phyloP scores from a whole-genome alignment of 305 asterid genomes.

The Stenogyne calaminthoides region DNA sequence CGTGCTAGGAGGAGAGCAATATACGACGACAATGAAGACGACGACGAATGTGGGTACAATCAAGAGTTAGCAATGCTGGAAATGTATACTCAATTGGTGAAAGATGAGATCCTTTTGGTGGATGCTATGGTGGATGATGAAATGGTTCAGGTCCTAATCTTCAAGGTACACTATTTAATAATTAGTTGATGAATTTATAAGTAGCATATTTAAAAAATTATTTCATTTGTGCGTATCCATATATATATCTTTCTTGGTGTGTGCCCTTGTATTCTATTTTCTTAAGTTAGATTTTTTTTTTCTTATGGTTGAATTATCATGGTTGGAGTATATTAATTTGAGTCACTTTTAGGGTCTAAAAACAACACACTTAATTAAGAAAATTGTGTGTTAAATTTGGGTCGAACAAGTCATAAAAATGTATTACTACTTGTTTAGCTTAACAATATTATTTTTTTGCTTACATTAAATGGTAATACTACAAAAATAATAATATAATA shows the following conservation, averaged over 20 bases:
- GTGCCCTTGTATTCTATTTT: neutral
- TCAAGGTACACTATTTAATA: conserved; percentile 45
- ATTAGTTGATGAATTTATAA: neutral
- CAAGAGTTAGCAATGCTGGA: conserved; percentile 61
- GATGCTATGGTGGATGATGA: conserved; percentile 57
- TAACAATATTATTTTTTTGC: too few relatives aligned
- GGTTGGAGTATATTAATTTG: too few relatives aligned
- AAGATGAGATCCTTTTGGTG: conserved; percentile 66
- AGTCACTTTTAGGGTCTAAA: too few relatives aligned
- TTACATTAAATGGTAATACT: too few relatives aligned
- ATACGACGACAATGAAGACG: conserved; percentile 34
- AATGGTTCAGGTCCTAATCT: conserved; percentile 55
- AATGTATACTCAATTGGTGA: conserved; percentile 45
- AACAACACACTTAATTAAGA: too few relatives aligned
- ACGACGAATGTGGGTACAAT: conserved; percentile 50
- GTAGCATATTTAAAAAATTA: too few relatives aligned
- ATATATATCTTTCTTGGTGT: neutral
- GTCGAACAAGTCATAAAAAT: too few relatives aligned
- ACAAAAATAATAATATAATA: too few relatives aligned
- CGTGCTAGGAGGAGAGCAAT: conserved; percentile 48
- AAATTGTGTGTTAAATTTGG: too few relatives aligned
- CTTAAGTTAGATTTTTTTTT: too few relatives aligned
- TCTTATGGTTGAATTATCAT: too few relatives aligned
- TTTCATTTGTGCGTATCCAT: neutral
- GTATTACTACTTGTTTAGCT: too few relatives aligned